Evolutionary conservation across 2,329 filamentous ascomycete genomes (phyloP), one percentile per base, ranked within the genome.

Genomic region (Sporothrix mexicana): DNA sequence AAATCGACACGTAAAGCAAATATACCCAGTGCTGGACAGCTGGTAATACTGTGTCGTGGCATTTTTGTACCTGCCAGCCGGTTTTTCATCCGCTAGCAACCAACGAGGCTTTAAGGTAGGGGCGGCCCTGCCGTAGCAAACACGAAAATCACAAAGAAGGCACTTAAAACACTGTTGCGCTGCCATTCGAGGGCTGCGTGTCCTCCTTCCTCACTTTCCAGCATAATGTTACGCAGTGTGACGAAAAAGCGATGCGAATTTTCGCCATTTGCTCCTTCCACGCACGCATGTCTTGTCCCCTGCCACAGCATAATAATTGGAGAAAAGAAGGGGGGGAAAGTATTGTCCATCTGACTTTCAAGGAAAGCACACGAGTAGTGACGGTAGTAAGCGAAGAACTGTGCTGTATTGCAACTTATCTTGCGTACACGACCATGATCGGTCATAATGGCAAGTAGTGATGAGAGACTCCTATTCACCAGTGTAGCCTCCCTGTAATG

Each of bases 1-100:
- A 45, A 47, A 45, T 4, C 61, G 9, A 23, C 10, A 20, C 5
- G 41, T 4, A 25, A 23, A 66, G 41, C n/a, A 36, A 36, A 36
- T 36, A 36, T 36, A 36, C 30, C 30, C 30, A 36, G 30, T 36
- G 30, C 3, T 25, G 10, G 6, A 47, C 2, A 66, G 1, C 10
- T 7, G 12, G 2, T 13, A 30, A 45, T 36, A 67, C 64, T 67
- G 64, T 51, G 45, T 36, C 30, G 64, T 23, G 7, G 64, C 45
- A 15, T n/a, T 36, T 10, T 47, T 43, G 61, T 49, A 25, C 43
- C 43, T 66, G 43, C 12, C 20, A 49, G 51, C 64, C 36, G 45
- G 62, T 67, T 51, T 20, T 36, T 51, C 45, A n/a, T 67, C 23
- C 43, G 17, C 43, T 67, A 67, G 45, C 23, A 51, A 23, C 23